Base-by-base conservation (phyloP, 495 filamentous ascomycete genomes). In the Daldinia childiae region DNA sequence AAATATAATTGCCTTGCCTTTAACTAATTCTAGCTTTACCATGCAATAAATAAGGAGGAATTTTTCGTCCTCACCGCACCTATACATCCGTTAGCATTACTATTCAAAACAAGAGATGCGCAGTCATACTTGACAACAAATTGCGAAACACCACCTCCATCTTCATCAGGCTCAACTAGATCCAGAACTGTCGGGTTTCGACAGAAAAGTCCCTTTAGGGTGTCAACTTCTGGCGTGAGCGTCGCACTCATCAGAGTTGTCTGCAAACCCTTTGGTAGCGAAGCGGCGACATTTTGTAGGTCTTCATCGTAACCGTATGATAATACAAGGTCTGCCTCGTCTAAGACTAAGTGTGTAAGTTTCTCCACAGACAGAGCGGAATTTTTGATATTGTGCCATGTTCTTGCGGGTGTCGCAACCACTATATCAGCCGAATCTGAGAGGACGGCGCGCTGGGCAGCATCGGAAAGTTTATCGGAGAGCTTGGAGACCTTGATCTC, bases 281-380 rank as follows among this genome's bases (percentile, higher is more conserved):
- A 83, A 72, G 90, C 88, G 0, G 93, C 83, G 21, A 98, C 82
- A 59, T 84, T 88, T 64, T 92, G 87, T 68, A 99, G 86, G 74
- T 98, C 95, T 56, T 95, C 91, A 41, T 95, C 91, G 74, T 98
- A 97, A 52, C 94, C 95, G 75, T 98, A 99, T 8, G 91, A 94
- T 60, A 98, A 82, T n/a, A 98, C 90, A 60, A 98, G 78, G 78
- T 99, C 95, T 3, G 94, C 94, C 80, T 99, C 95, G 74, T 99
- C 95, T 62, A 99, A 90, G 11, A 98, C 94, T 14, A 99, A 81
- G 60, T 94, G 87, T 54, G 87, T 86, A 39, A 98, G 85, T 59
- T 87, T 85, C 8, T 90, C 86, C 17, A 96, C 80, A 3, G 87
- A 87, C 54, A 97, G 84, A 0, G 89, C 86, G 0, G 88, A 88